Percentiles rank a stretch among this genome's conserved stretches.
Evolutionary conservation across 2,329 filamentous ascomycete genomes (phyloP).

Genomic region (Chrysosporium keratinophilum): DNA sequence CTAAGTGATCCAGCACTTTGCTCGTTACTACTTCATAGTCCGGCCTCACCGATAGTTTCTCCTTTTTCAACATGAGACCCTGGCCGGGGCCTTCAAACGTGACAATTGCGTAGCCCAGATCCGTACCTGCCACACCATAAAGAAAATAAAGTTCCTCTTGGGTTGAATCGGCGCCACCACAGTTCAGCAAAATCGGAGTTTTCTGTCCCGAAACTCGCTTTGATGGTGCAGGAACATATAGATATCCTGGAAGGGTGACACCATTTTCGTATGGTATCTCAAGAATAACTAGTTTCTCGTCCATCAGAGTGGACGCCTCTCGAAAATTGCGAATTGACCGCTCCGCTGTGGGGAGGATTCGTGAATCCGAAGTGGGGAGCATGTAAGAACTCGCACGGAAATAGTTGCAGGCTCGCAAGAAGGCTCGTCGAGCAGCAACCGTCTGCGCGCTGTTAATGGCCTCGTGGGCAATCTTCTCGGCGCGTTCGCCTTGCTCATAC

Average conservation of each 20-base stretch:
- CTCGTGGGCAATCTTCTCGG: slow-evolving; percentile 30
- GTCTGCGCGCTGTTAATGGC: slow-evolving; percentile 24
- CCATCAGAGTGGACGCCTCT: slow-evolving; percentile 24
- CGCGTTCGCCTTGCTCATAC: slow-evolving; percentile 23
- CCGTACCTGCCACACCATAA: slow-evolving; percentile 19
- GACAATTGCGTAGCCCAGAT: slow-evolving; percentile 36
- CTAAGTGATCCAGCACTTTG: slow-evolving; percentile 27
- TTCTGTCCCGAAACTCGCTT: slow-evolving; percentile 21
- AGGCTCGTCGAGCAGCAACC: slow-evolving; percentile 27
- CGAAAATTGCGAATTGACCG: slow-evolving; percentile 20
- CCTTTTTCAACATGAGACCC: slow-evolving; percentile 28
- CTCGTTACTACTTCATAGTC: slow-evolving; percentile 33
- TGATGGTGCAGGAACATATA: slow-evolving; percentile 27
- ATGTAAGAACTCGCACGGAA: slow-evolving; percentile 31
- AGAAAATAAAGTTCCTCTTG: slow-evolving; percentile 37
- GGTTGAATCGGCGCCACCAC: slow-evolving; percentile 29
- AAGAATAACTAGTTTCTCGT: slow-evolving; percentile 22
- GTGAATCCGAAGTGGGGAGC: slow-evolving; percentile 21
- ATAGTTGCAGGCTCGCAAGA: slow-evolving; percentile 37
- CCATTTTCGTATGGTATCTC: slow-evolving; percentile 33
- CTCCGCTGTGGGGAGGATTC: slow-evolving; percentile 23
- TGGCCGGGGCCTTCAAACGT: slow-evolving; percentile 42
- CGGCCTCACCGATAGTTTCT: slow-evolving; percentile 25
- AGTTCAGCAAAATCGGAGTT: slow-evolving; percentile 30
- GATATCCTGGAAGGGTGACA: slow-evolving; percentile 28